Base-by-base conservation (phyloP, 768 basidiomycete genomes). In the Asterophora lycoperdoides region DNA sequence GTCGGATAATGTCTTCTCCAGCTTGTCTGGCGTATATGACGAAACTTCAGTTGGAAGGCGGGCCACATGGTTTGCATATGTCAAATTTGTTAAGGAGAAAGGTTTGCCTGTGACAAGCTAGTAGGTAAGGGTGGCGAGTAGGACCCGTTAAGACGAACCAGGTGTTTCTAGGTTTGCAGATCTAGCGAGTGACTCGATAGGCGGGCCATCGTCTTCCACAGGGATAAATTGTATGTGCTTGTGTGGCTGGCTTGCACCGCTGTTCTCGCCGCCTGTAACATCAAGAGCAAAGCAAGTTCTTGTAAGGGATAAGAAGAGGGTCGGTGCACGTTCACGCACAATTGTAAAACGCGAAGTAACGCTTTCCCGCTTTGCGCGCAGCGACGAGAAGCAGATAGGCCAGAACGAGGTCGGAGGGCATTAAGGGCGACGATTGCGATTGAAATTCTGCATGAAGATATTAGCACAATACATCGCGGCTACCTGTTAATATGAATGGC, bases 221-320 rank as follows among this genome's bases (percentile, higher is more conserved):
- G 89, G 84, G 29, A 94, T 66, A 54, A 94, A 84, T 64, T 95
- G 93, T n/a, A 94, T 56, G 62, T 96, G 93, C 60, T 94, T 92
- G 68, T 94, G 92, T 2, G 78, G 73, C 67, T 96, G 93, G 62
- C 90, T 93, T 9, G 93, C 92, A 20, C 93, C 93, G 49, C 88
- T 90, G 46, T 74, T 71, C 23, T 80, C 73, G 5, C 89, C 89
- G 56, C 88, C 89, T 90, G 39, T 6, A 11, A 19, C 18, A 26
- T 35, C 10, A 19, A 35, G 41, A 19, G 18, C 6, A 30, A 34
- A 18, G 17, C 38, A n/a, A n/a, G 26, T 18, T 42, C 44, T 5
- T 1, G 36, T 10, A 4, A 46, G 41, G 23, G 23, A 23, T 23
- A 23, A 26, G 11, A 49, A 46, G 32, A 30, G 15, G 18, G 23